phyloP scores from a whole-genome alignment of 495 filamentous ascomycete species.

The Amorphotheca resinae region DNA sequence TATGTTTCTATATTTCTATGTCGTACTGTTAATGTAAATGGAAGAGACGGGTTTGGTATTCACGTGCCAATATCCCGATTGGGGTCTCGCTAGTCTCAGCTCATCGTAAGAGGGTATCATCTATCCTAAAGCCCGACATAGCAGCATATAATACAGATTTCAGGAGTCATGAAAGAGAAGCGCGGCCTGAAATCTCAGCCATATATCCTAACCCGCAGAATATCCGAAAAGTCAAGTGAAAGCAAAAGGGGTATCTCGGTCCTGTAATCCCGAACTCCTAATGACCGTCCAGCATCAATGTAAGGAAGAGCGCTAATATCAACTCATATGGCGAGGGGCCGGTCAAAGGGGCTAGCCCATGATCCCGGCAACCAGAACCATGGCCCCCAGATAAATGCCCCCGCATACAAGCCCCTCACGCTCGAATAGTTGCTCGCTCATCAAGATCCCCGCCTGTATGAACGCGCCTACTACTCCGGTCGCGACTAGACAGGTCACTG shows the following conservation, averaged over 20 bases:
- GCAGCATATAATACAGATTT: too few relatives aligned
- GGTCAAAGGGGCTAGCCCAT: slow-evolving; percentile 7
- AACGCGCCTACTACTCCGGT: slow-evolving; percentile 20
- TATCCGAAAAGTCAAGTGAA: not conserved
- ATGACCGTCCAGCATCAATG: not conserved
- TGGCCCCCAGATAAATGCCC: slow-evolving; percentile 31
- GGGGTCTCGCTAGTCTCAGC: too few relatives aligned
- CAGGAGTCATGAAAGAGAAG: too few relatives aligned
- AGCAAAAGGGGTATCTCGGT: not conserved
- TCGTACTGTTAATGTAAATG: too few relatives aligned
- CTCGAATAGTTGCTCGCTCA: slow-evolving; percentile 7
- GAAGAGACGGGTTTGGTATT: too few relatives aligned
- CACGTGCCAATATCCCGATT: too few relatives aligned
- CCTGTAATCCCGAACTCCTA: not conserved
- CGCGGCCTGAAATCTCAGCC: not conserved
- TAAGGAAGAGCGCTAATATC: not conserved
- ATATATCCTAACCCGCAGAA: not conserved
- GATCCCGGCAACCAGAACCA: slow-evolving; percentile 30
- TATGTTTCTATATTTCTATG: too few relatives aligned
- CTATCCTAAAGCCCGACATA: too few relatives aligned
- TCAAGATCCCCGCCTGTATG: slow-evolving; percentile 23
- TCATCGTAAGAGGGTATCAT: too few relatives aligned
- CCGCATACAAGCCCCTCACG: slow-evolving; percentile 25
- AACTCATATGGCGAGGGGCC: not conserved
- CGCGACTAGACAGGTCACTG: slow-evolving; percentile 32